A percentile compares a stretch with the other conserved stretches of the same genome.
These are phyloP conservation scores for Chaetomium tenue DNA, from an alignment of 495 filamentous ascomycete genomes.

Conservation along the genomic window DNA sequence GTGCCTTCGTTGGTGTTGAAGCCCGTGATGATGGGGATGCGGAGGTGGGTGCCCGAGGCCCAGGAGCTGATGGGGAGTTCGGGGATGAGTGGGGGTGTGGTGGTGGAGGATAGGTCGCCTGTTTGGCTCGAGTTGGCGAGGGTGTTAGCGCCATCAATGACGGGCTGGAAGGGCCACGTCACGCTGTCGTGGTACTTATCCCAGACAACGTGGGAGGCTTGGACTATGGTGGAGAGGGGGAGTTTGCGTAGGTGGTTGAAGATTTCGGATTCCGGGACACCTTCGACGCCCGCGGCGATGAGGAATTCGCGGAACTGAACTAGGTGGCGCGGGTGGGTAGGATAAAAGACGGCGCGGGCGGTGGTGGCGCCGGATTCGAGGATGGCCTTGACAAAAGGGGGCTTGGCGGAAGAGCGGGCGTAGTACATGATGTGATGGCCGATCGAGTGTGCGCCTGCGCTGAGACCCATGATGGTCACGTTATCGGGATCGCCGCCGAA, in stretches of 20 bases:
- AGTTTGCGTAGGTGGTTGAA: conserved; percentile 53
- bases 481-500: conserved; percentile 64
- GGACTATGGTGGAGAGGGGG: conserved; percentile 45
- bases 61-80: conserved; percentile 57
- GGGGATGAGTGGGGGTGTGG: conserved; percentile 48
- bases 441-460: conserved; percentile 68
- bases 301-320: conserved; percentile 61
- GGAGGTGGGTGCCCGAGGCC: conserved; percentile 51
- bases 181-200: conserved; percentile 53
- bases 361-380: conserved; percentile 63
- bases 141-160: conserved; percentile 55
- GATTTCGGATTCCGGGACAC: conserved; percentile 45
- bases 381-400: conserved; percentile 61
- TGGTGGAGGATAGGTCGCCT: background rate
- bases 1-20: conserved; percentile 67
- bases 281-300: conserved; percentile 40
- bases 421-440: conserved; percentile 64
- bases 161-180: conserved; percentile 67
- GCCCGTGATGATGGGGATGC: conserved; percentile 62
- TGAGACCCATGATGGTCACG: conserved; percentile 65
- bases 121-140: conserved; percentile 28
- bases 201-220: conserved; percentile 53
- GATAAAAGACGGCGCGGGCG: conserved; percentile 58
- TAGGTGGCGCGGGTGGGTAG: conserved; percentile 57
- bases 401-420: conserved; percentile 30